A percentile compares a stretch with the other conserved stretches of the same genome.
Evolutionary conservation across 148 eudicot genomes (phyloP).

Genomic region (Rheum nobile): DNA sequence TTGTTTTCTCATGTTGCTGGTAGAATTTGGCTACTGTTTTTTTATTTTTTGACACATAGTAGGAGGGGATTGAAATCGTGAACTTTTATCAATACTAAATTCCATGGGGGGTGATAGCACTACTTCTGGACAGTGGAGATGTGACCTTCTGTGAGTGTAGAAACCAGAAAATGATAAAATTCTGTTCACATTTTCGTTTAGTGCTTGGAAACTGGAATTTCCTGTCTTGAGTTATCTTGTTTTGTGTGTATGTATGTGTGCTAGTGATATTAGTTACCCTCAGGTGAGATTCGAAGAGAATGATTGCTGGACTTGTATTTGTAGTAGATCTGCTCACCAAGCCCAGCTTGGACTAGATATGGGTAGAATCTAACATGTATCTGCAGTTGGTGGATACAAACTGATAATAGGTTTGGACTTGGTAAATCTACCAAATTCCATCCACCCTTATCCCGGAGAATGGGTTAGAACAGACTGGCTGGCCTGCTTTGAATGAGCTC

Average conservation of each 20-base stretch:
- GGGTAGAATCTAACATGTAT: background rate
- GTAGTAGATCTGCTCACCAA: background rate
- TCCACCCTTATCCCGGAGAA: background rate
- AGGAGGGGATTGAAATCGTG: background rate
- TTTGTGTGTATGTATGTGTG: background rate
- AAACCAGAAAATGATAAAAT: background rate
- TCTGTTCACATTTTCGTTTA: background rate
- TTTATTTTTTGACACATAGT: background rate
- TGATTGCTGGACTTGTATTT: background rate
- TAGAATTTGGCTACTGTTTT: background rate
- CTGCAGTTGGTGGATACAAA: background rate
- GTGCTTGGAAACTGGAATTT: background rate
- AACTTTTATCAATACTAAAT: background rate
- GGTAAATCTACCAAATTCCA: background rate
- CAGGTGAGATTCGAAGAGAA: background rate
- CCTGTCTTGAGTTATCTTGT: background rate
- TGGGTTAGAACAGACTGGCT: background rate
- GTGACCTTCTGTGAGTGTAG: background rate
- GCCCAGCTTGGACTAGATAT: background rate
- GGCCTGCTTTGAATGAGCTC: background rate
- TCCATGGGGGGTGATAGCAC: background rate
- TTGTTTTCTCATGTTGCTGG: background rate
- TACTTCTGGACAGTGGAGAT: background rate
- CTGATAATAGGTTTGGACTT: background rate
- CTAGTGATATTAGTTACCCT: background rate